Conservation (phyloP, 768 basidiomycete genomes). For the Saitozyma sp. region DNA sequence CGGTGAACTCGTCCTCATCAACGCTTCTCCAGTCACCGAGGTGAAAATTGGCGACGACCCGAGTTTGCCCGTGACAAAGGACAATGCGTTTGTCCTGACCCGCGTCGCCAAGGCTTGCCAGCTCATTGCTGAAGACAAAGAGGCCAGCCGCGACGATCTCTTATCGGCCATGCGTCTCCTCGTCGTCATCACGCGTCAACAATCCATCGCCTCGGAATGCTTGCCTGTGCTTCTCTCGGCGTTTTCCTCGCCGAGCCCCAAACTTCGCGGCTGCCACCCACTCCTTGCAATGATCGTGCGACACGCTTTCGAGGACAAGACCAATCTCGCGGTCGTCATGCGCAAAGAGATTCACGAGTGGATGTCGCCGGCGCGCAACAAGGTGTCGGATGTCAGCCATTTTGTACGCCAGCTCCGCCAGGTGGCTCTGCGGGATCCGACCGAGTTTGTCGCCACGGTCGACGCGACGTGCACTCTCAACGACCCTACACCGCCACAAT, state of each 20-base stretch:
- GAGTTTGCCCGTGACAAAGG: constrained; percentile 69
- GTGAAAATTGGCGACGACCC: constrained; percentile 58
- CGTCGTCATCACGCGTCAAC: constrained; percentile 61
- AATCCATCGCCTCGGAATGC: constrained; percentile 60
- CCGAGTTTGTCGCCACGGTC: constrained; percentile 71
- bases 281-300: constrained; percentile 87
- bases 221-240: constrained; percentile 68
- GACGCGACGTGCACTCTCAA: constrained; percentile 71
- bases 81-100: background rate
- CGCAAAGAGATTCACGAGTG: constrained; percentile 77
- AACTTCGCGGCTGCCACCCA: constrained; percentile 65
- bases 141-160: constrained; percentile 70
- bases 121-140: background rate
- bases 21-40: constrained; percentile 61
- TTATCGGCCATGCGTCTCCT: constrained; percentile 78
- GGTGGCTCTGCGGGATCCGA: constrained; percentile 77
- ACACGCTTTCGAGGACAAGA: constrained; percentile 79
- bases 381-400: constrained; percentile 65
- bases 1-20: constrained; percentile 74
- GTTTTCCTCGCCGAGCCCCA: constrained; percentile 57
- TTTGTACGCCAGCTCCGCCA: constrained; percentile 76
- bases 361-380: constrained; percentile 67
- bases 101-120: background rate
- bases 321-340: constrained; percentile 68
- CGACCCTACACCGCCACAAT: constrained; percentile 61